Conservation (phyloP, 1,284 basidiomycete genomes). For the Boletellus deceptivus region DNA sequence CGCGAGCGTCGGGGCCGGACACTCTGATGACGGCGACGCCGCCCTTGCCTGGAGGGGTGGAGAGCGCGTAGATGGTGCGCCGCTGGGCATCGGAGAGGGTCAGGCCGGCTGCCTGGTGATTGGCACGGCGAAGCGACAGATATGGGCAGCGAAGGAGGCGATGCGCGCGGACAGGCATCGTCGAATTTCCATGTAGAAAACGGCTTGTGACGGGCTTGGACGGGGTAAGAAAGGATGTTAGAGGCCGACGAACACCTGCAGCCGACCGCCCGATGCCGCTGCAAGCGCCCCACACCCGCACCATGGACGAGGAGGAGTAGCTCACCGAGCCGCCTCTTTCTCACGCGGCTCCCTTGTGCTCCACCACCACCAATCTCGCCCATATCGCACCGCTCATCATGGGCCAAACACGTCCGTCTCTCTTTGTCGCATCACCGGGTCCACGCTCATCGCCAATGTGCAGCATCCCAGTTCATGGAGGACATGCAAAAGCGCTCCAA, state of each 20-base stretch:
- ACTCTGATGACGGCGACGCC: slow-evolving; percentile 81
- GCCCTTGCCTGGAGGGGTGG: slow-evolving; percentile 79
- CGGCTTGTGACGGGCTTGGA: slow-evolving; percentile 7
- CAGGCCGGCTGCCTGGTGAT: slow-evolving; percentile 3
- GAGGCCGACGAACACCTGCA: neutral
- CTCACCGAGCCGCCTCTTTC: slow-evolving; percentile 8
- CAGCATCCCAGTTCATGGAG: slow-evolving; percentile 89
- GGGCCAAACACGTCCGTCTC: slow-evolving; percentile 74
- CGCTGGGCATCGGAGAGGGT: slow-evolving; percentile 58
- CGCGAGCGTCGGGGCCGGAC: slow-evolving; percentile 68
- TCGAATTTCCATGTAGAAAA: slow-evolving; percentile 30
- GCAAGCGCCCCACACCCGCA: slow-evolving; percentile 18
- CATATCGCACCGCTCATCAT: slow-evolving; percentile 38
- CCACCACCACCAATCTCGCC: slow-evolving; percentile 2
- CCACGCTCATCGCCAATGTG: slow-evolving; percentile 7
- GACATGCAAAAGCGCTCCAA: slow-evolving; percentile 93
- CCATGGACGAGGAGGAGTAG: slow-evolving; percentile 15
- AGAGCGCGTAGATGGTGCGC: slow-evolving; percentile 81
- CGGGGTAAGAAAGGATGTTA: slow-evolving; percentile 5
- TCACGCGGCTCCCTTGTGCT: slow-evolving; percentile 14
- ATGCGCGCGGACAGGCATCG: slow-evolving; percentile 15
- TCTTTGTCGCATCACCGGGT: slow-evolving; percentile 4
- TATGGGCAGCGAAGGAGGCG: slow-evolving; percentile 14
- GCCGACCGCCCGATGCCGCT: slow-evolving; percentile 3
- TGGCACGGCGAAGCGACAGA: slow-evolving; percentile 7